Percentiles rank a stretch among this genome's conserved stretches.
Conservation (phyloP, 768 basidiomycete genomes). For the Lactifluus volemus region DNA sequence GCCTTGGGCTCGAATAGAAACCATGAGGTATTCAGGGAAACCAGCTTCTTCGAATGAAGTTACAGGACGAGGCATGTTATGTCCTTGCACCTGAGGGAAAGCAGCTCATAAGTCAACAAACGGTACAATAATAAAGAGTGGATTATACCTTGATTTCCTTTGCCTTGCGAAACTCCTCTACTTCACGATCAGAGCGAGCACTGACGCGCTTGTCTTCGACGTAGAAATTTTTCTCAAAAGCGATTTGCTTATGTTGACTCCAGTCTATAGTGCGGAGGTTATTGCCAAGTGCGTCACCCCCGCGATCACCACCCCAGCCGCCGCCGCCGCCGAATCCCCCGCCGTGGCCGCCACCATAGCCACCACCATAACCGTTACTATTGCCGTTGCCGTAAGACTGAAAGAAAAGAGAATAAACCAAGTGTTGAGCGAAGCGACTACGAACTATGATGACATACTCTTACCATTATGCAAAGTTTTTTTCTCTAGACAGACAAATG, state of each 20-base stretch:
- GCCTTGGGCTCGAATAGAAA: conserved; percentile 89
- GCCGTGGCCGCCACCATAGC: conserved; percentile 26
- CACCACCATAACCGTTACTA: conserved; percentile 29
- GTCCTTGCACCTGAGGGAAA: conserved; percentile 67
- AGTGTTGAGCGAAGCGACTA: background rate
- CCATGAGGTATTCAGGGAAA: conserved; percentile 94
- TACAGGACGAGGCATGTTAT: conserved; percentile 80
- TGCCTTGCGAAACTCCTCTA: conserved; percentile 72
- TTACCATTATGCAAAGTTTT: conserved; percentile 20
- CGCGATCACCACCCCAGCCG: conserved; percentile 52
- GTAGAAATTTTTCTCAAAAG: conserved; percentile 98
- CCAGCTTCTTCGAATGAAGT: conserved; percentile 89
- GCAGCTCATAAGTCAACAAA: background rate
- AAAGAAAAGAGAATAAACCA: conserved; percentile 11
- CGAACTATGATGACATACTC: conserved; percentile 18
- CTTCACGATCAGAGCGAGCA: conserved; percentile 69
- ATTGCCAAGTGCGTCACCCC: conserved; percentile 75
- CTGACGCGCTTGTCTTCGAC: conserved; percentile 82
- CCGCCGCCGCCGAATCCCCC: conserved; percentile 38
- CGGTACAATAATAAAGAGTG: background rate
- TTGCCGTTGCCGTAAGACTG: conserved; percentile 30
- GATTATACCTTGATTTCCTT: conserved; percentile 78
- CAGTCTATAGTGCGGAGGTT: conserved; percentile 83
- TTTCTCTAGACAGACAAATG: background rate
- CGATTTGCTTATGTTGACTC: conserved; percentile 59